phyloP scores from a whole-genome alignment of 805 yeast species.

The Starmera caribaea region DNA sequence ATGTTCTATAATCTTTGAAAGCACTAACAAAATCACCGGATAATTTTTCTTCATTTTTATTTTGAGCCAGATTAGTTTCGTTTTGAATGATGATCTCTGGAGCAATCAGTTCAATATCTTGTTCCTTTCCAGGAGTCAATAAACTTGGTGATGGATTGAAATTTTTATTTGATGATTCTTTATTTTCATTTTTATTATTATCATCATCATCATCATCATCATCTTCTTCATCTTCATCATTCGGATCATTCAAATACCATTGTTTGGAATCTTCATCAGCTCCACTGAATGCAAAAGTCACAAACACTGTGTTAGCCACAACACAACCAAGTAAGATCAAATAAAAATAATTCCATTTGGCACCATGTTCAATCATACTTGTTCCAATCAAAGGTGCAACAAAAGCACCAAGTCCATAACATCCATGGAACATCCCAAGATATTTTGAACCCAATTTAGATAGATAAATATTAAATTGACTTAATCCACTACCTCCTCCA shows the following conservation, averaged over 20 bases:
- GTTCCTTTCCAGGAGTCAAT: neutral
- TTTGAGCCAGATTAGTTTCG: neutral
- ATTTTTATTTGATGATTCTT: neutral
- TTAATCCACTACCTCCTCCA: conserved; percentile 39
- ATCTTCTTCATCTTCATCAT: conserved; percentile 4
- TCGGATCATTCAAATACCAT: conserved; percentile 10
- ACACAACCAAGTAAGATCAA: conserved; percentile 39
- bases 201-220: neutral
- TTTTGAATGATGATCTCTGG: neutral
- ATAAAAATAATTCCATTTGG: conserved; percentile 48
- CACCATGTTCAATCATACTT: conserved; percentile 36
- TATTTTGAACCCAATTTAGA: conserved; percentile 38
- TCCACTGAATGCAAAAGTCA: conserved; percentile 33
- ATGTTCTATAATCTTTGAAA: conserved; percentile 31
- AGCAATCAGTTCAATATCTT: neutral
- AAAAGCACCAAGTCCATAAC: conserved; percentile 58
- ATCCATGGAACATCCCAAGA: conserved; percentile 48
- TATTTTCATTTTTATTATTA: neutral
- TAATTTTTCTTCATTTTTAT: conserved; percentile 1
- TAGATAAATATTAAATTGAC: conserved; percentile 44
- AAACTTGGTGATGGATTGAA: conserved; percentile 7
- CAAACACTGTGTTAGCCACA: conserved; percentile 21
- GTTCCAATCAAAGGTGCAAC: conserved; percentile 52
- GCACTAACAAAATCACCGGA: conserved; percentile 27
- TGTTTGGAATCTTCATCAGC: conserved; percentile 30